A percentile compares a stretch with the other conserved stretches of the same genome.
These are phyloP conservation scores for Russula dissimulans DNA, from an alignment of 768 basidiomycete genomes.

Conservation along the genomic window DNA sequence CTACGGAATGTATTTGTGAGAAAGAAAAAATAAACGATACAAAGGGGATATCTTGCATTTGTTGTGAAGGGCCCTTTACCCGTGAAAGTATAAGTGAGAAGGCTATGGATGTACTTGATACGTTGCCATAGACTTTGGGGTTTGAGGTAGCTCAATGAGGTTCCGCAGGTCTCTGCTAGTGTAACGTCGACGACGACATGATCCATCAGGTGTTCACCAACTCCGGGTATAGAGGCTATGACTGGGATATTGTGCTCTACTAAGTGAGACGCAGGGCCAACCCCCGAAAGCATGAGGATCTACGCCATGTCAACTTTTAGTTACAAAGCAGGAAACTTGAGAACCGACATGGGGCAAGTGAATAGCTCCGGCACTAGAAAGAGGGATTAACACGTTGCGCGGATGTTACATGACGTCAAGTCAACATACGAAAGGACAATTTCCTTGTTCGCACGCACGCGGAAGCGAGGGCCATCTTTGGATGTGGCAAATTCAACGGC, in stretches of 20 bases:
- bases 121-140: not conserved
- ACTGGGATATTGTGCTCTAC: conserved; percentile 42
- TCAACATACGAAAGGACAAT: conserved; percentile 49
- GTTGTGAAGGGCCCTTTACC: conserved; percentile 42
- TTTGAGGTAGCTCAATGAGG: conserved; percentile 34
- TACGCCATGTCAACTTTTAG: conserved; percentile 22
- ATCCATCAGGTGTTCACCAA: conserved; percentile 66
- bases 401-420: not conserved
- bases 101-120: conserved; percentile 18
- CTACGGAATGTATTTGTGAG: conserved; percentile 18
- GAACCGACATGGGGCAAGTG: conserved; percentile 47
- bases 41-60: conserved; percentile 35
- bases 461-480: conserved; percentile 33
- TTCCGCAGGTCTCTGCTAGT: conserved; percentile 42
- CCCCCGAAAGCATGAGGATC: conserved; percentile 65
- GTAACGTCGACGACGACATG: conserved; percentile 48
- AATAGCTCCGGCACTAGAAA: conserved; percentile 46
- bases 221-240: conserved; percentile 57
- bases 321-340: not conserved
- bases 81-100: conserved; percentile 35
- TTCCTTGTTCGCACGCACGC: conserved; percentile 45
- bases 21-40: not conserved
- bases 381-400: not conserved
- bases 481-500: conserved; percentile 49
- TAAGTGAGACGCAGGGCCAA: conserved; percentile 60